Base-by-base conservation (phyloP, 345 rosid species). In the Camelina neglecta region DNA sequence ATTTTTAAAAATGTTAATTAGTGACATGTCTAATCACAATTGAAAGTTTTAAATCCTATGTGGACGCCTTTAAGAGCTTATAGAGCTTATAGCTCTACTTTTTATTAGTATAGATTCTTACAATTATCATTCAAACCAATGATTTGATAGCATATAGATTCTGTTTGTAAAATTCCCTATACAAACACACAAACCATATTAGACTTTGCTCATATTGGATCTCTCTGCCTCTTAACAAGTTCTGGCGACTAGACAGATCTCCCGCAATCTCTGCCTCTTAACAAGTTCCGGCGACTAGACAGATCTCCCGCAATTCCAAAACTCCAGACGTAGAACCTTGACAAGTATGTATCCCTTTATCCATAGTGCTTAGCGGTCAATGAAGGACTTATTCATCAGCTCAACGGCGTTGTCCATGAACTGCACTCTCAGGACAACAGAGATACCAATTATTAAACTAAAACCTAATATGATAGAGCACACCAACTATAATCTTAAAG, bases 351-450 rank as follows among this genome's bases (percentile, higher is more conserved):
- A 41, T 11, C 38, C 45, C 8, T 12, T 24, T 12, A 29, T 26
- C 26, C 21, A 11, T 48, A 58, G 49, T 66, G 69, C 53, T 85
- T 81, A 82, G 67, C 93, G 93, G 79, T 89, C 97, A 15, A 86
- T 81, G 80, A 93, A 93, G 3, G 97, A 89, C 83, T 91, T 89
- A 81, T 93, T 83, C 96, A 91, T 93, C 81, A 91, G 86, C 80
- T 81, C 78, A 23, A 89, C 90, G 13, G 96, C 98, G 20, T 88
- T 83, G 51, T 93, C 98, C 98, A 91, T 86, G 80, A 91, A 89
- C 97, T 91, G 90, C 88, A 88, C 13, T 56, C 23, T 48, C 47
- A 79, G 58, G 35, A 71, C 67, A 73, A 51, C 12, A 68, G 26
- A 72, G 42, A 20, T 29, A 72, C 41, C 50, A 31, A 11, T 5